phyloP scores from a whole-genome alignment of 1,284 basidiomycete species.

The Apiotrichum gamsii region DNA sequence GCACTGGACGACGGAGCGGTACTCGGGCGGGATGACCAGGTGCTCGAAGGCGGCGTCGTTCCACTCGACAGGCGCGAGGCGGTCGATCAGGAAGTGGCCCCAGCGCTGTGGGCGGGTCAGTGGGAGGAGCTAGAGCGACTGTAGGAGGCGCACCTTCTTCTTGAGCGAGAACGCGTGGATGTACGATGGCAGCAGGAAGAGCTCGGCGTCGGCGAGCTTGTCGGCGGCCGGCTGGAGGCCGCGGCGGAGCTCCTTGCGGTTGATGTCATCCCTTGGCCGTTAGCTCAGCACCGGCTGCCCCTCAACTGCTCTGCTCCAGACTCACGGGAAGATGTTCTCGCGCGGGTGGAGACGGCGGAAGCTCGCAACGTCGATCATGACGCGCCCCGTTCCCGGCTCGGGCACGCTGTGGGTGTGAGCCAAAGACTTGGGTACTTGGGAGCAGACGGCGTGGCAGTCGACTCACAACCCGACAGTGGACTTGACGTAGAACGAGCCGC shows the following conservation, averaged over 20 bases:
- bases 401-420: conserved; percentile 1
- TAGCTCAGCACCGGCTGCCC: too few relatives aligned
- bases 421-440: too few relatives aligned
- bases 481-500: conserved; percentile 17
- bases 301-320: too few relatives aligned
- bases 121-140: too few relatives aligned
- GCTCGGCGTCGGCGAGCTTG: not conserved
- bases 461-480: conserved; percentile 15
- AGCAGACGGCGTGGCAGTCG: too few relatives aligned
- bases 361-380: conserved; percentile 17
- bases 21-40: conserved; percentile 16
- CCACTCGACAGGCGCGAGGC: conserved; percentile 9
- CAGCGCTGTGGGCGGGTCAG: too few relatives aligned
- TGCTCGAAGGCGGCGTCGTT: conserved; percentile 7
- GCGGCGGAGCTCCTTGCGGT: not conserved
- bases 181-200: not conserved
- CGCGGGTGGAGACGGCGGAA: conserved; percentile 13
- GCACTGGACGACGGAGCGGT: conserved; percentile 15
- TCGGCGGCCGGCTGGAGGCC: not conserved
- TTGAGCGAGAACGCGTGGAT: not conserved
- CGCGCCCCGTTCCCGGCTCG: conserved; percentile 11
- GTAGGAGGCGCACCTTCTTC: not conserved
- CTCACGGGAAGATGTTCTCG: conserved; percentile 15
- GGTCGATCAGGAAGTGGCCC: conserved; percentile 15
- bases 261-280: not conserved